phyloP scores from a whole-genome alignment of 2,329 filamentous ascomycete species.

The Penicillium italicum region DNA sequence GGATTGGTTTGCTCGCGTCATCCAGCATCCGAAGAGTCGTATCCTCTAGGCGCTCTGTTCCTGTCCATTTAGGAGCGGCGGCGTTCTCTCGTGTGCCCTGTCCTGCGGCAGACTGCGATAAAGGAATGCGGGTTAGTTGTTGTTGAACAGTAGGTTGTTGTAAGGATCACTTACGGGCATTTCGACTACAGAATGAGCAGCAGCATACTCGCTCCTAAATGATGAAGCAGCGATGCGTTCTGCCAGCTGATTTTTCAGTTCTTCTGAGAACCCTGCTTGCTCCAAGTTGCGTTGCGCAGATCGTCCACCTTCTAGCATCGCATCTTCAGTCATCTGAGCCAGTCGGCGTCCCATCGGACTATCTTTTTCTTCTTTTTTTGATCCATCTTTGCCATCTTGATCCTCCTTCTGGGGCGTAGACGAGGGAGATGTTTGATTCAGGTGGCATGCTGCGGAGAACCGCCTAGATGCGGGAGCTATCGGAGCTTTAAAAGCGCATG shows the following conservation, averaged over 20 bases:
- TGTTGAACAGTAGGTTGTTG: neutral
- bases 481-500: slow-evolving; percentile 12
- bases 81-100: slow-evolving; percentile 67
- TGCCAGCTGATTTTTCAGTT: slow-evolving; percentile 56
- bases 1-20: slow-evolving; percentile 57
- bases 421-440: slow-evolving; percentile 22
- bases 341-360: slow-evolving; percentile 59
- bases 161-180: slow-evolving; percentile 45
- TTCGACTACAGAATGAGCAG: slow-evolving; percentile 52
- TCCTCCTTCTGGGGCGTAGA: slow-evolving; percentile 12
- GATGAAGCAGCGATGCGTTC: slow-evolving; percentile 56
- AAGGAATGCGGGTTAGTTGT: neutral
- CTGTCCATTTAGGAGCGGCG: slow-evolving; percentile 69
- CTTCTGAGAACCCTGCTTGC: slow-evolving; percentile 61
- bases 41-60: slow-evolving; percentile 70
- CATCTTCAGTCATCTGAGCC: slow-evolving; percentile 59
- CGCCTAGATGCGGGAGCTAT: slow-evolving; percentile 13
- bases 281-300: slow-evolving; percentile 56
- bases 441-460: slow-evolving; percentile 25
- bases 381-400: slow-evolving; percentile 8
- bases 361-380: slow-evolving; percentile 35
- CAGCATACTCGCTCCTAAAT: slow-evolving; percentile 53
- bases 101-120: slow-evolving; percentile 55
- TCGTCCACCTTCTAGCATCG: slow-evolving; percentile 53
- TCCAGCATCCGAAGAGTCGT: slow-evolving; percentile 75